phyloP scores from a whole-genome alignment of 768 basidiomycete genomes.

The Russula sp. region DNA sequence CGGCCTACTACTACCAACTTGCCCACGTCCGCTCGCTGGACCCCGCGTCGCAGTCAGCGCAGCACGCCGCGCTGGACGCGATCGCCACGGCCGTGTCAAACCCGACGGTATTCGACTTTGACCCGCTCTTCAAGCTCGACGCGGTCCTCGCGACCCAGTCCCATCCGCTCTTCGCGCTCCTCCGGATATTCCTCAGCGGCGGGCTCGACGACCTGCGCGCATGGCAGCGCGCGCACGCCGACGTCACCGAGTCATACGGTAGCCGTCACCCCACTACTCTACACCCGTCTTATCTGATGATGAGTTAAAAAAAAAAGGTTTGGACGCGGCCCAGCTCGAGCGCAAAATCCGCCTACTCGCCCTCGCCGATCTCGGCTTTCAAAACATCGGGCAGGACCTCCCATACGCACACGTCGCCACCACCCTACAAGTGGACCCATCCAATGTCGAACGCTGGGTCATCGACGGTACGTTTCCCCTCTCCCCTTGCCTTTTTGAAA shows the following conservation, averaged over 20 bases:
- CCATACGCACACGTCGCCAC: slow-evolving; percentile 65
- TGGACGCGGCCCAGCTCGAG: slow-evolving; percentile 56
- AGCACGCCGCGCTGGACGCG: slow-evolving; percentile 50
- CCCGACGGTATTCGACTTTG: slow-evolving; percentile 72
- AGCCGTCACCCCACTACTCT: neutral
- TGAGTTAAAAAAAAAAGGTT: no score
- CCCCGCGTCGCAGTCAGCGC: slow-evolving; percentile 44
- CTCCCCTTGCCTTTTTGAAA: no score
- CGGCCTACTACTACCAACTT: slow-evolving; percentile 59
- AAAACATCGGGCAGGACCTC: slow-evolving; percentile 68
- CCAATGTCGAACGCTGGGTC: slow-evolving; percentile 79
- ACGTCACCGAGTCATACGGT: slow-evolving; percentile 54
- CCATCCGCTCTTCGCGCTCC: slow-evolving; percentile 67
- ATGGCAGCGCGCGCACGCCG: slow-evolving; percentile 52
- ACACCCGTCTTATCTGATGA: no score
- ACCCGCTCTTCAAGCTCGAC: slow-evolving; percentile 71
- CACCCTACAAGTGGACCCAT: slow-evolving; percentile 54
- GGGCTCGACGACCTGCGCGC: slow-evolving; percentile 55
- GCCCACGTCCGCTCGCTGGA: slow-evolving; percentile 57
- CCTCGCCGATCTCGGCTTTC: slow-evolving; percentile 70
- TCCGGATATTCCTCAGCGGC: slow-evolving; percentile 66
- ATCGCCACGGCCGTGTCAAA: slow-evolving; percentile 62
- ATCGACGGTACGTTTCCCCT: slow-evolving; percentile 59
- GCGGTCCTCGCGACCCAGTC: slow-evolving; percentile 58
- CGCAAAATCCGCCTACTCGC: slow-evolving; percentile 75